Evolutionary conservation across 768 basidiomycete genomes (phyloP), one percentile per base, ranked within the genome.

Genomic region (Boletus sensibilis): DNA sequence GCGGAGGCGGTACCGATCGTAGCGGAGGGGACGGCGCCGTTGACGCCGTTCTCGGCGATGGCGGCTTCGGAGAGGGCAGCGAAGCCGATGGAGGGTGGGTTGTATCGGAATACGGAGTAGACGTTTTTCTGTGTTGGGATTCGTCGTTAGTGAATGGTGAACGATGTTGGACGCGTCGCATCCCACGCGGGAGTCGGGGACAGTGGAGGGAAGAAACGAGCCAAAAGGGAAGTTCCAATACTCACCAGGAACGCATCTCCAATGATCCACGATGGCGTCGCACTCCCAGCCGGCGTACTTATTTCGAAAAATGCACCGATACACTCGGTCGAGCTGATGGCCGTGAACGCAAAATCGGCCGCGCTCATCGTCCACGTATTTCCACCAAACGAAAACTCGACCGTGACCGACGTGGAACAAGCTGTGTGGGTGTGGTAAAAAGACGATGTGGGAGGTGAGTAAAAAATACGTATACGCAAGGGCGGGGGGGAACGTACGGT

Each of bases 1-100:
- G 83, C 77, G 12, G 77, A 70, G 13, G 72, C 77, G 0, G 79
- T 71, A 2, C 84, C 87, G 48, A 87, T 79, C 7, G 87, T 88
- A 0, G 87, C 58, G 1, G 76, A 74, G 1, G 88, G 87, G 0
- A 79, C 74, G 0, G 62, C 11, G 0, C 75, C 71, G 1, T 67
- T 70, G 49, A 69, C 63, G 2, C 70, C 70, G 16, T 72, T 72
- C 54, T 56, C 23, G 14, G 70, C 64, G 27, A 66, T 29, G 0
- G 70, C 70, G 0, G 45, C 45, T 5, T 53, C 55, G 0, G 82
- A 78, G 35, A 82, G 74, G 3, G 64, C 63, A 4, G 82, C 82
- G 52, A 84, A 82, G 0, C 83, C 82, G 41, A 84, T 71, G 0
- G 78, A 69, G 1, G 82, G 63, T 0, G 82, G 83, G 35, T 70